Evolutionary conservation across 1,139 yeast genomes (phyloP).

Genomic region (Geotrichum aggregatum): DNA sequence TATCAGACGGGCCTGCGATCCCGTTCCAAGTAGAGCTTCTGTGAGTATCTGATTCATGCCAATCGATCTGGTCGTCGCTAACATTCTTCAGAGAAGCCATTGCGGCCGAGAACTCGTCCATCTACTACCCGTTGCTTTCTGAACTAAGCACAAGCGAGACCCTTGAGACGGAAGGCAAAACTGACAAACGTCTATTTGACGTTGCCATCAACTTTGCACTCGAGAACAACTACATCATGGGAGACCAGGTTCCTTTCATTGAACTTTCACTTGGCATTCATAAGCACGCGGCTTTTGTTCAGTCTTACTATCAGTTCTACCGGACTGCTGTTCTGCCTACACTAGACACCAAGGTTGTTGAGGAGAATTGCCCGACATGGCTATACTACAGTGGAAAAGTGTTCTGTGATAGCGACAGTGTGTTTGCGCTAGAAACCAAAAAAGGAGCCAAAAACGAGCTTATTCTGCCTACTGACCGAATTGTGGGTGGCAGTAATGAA

Average conservation of each 20-base stretch:
- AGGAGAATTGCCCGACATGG: constrained; percentile 45
- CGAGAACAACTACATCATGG: constrained; percentile 27
- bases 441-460: constrained; percentile 29
- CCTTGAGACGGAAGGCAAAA: constrained; percentile 26
- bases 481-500: constrained; percentile 45
- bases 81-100: constrained; percentile 46
- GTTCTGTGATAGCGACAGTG: constrained; percentile 60
- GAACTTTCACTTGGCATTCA: constrained; percentile 53
- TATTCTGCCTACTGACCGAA: constrained; percentile 51
- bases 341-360: constrained; percentile 24
- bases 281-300: constrained; percentile 56
- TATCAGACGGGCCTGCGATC: constrained; percentile 37
- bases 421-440: constrained; percentile 60
- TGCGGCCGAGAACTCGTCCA: constrained; percentile 47
- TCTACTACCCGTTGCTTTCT: constrained; percentile 48
- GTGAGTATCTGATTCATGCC: constrained; percentile 30
- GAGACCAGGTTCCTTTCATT: constrained; percentile 39
- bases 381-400: constrained; percentile 48
- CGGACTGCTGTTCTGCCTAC: constrained; percentile 35
- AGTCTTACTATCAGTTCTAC: constrained; percentile 58
- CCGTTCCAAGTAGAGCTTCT: constrained; percentile 50
- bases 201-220: constrained; percentile 39
- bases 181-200: constrained; percentile 44
- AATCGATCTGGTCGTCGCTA: constrained; percentile 12
- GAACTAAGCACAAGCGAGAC: constrained; percentile 39